These are phyloP conservation scores for Tetrahymena malaccensis DNA, from an alignment of 73 alveolate genomes.

Conservation along the genomic window DNA sequence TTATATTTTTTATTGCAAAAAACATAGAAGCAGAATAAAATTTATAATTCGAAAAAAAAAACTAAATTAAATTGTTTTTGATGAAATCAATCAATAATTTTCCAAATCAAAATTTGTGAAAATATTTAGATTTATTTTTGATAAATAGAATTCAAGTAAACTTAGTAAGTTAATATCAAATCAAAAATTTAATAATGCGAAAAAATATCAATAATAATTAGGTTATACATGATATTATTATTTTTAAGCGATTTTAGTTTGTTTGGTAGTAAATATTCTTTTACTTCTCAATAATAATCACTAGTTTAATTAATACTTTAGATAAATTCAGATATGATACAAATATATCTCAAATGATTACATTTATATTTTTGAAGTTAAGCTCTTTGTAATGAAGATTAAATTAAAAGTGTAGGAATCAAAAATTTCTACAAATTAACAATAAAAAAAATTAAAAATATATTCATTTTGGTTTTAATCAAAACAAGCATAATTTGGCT, in stretches of 20 bases:
- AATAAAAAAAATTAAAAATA: not conserved
- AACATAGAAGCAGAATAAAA: not conserved
- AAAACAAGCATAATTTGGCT: not conserved
- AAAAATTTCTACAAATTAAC: not conserved
- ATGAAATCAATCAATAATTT: not conserved
- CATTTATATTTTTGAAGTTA: not conserved
- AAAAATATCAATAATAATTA: too few species aligned
- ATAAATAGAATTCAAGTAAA: too few species aligned
- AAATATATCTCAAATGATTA: not conserved
- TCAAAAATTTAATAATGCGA: not conserved
- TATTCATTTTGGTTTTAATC: not conserved
- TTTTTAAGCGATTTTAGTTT: too few species aligned
- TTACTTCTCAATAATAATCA: too few species aligned
- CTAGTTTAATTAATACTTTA: not conserved
- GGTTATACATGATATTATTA: not conserved
- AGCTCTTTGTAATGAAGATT: not conserved
- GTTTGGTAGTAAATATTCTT: not conserved
- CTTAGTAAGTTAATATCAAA: too few species aligned
- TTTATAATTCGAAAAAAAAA: not conserved
- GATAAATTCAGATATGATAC: not conserved
- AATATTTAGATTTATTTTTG: not conserved
- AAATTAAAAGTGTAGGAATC: not conserved
- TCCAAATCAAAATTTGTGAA: not conserved
- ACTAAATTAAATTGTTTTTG: not conserved
- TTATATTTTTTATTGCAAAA: not conserved